Evolutionary conservation across 306 rosid genomes (phyloP).

Genomic region (Vicia villosa): DNA sequence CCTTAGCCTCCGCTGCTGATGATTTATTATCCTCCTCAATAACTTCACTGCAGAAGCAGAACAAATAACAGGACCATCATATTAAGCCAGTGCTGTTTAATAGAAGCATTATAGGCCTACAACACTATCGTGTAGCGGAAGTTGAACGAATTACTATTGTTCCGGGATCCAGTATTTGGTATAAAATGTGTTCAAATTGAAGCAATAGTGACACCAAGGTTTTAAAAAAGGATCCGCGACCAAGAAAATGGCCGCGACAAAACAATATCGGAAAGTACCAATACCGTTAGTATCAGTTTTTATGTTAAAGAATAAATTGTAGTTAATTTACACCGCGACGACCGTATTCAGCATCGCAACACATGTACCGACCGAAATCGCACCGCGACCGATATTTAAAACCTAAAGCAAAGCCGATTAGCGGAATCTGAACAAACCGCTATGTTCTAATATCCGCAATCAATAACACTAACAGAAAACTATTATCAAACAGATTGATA

Average conservation of each 20-base stretch:
- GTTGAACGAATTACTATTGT: neutral
- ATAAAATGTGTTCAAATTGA: neutral
- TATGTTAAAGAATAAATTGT: too few relatives aligned
- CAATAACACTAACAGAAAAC: neutral
- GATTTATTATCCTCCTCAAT: constrained; percentile 52
- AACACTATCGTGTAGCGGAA: neutral
- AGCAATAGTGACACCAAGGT: neutral
- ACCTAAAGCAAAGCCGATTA: neutral
- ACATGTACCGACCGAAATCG: too few relatives aligned
- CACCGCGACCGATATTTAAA: too few relatives aligned
- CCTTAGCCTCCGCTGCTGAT: constrained; percentile 55
- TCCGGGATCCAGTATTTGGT: neutral
- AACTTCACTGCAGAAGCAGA: constrained; percentile 53
- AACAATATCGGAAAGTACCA: too few relatives aligned
- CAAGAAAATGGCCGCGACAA: too few relatives aligned
- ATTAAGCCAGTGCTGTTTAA: neutral
- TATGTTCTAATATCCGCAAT: neutral
- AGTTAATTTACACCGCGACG: too few relatives aligned
- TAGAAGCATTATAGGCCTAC: neutral
- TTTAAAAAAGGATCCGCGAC: too few relatives aligned
- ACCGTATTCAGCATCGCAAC: too few relatives aligned
- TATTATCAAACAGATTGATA: constrained; percentile 22
- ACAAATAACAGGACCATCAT: constrained; percentile 10
- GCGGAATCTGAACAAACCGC: neutral
- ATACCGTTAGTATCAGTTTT: too few relatives aligned